Evolutionary conservation across 176 grass and related monocot species (phyloP).

Genomic region (Aegilops umbellulata): DNA sequence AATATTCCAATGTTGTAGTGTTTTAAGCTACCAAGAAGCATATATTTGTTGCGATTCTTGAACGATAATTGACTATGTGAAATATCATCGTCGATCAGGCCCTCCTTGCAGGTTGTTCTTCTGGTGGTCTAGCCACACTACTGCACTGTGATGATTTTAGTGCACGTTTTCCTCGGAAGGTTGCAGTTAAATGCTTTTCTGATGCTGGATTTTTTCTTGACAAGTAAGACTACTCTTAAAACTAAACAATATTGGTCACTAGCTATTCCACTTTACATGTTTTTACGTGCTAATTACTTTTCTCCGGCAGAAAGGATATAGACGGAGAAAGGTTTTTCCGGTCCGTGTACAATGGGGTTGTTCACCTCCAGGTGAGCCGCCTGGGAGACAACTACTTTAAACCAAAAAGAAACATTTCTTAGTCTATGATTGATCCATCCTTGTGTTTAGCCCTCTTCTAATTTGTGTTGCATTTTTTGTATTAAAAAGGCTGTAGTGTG

Average conservation of each 20-base stretch:
- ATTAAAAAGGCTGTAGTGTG: background rate
- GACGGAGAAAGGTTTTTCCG: conserved; percentile 49
- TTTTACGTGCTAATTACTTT: background rate
- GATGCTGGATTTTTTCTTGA: conserved; percentile 89
- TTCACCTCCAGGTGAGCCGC: conserved; percentile 66
- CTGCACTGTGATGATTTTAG: conserved; percentile 76
- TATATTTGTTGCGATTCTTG: background rate
- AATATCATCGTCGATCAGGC: conserved; percentile 33
- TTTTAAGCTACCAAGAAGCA: background rate
- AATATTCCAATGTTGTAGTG: background rate
- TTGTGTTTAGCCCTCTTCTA: background rate
- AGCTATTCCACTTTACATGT: background rate
- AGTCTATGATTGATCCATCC: background rate
- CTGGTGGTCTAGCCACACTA: conserved; percentile 64
- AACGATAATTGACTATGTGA: background rate
- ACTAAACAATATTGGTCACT: background rate
- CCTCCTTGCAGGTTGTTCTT: conserved; percentile 70
- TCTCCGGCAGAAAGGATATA: conserved; percentile 51
- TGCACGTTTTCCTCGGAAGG: conserved; percentile 27
- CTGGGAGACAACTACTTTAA: background rate
- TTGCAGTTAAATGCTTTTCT: conserved; percentile 66
- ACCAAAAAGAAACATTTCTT: background rate
- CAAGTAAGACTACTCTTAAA: conserved; percentile 26
- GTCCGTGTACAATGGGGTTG: conserved; percentile 37
- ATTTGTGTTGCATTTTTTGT: background rate